These are phyloP conservation scores for Mortierella sp. DNA, from an alignment of 371 early-diverging fungal species.

Conservation along the genomic window DNA sequence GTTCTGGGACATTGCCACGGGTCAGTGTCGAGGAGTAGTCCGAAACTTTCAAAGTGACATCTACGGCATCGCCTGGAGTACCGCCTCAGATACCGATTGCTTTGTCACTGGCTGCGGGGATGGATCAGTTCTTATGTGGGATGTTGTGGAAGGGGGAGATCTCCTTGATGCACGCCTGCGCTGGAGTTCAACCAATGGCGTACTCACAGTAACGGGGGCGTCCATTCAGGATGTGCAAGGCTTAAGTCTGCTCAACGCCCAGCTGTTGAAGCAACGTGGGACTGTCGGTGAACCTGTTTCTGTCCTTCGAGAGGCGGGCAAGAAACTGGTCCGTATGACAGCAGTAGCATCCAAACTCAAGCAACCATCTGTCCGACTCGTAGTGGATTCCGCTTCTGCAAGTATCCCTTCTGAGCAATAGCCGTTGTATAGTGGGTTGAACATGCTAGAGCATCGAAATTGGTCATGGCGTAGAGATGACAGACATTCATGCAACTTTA, in stretches of 20 bases:
- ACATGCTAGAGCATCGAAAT: no score
- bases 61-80: neutral
- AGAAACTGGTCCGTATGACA: no score
- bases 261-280: neutral
- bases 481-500: no score
- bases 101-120: neutral
- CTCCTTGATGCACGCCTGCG: neutral
- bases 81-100: neutral
- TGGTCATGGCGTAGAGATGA: no score
- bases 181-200: constrained; percentile 1
- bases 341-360: no score
- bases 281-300: neutral
- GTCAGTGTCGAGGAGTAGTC: neutral
- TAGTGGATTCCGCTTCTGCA: no score
- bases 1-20: constrained; percentile 8
- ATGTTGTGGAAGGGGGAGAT: neutral
- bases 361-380: no score
- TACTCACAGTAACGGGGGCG: neutral
- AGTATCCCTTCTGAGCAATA: no score
- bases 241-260: neutral
- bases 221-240: neutral
- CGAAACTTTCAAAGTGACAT: neutral
- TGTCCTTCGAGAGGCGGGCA: no score
- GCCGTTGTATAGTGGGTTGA: no score
- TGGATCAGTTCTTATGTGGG: neutral